A percentile compares a stretch with the other conserved stretches of the same genome.
Evolutionary conservation across 495 filamentous ascomycete genomes (phyloP).

Genomic region (Beverwykella pulmonaria): DNA sequence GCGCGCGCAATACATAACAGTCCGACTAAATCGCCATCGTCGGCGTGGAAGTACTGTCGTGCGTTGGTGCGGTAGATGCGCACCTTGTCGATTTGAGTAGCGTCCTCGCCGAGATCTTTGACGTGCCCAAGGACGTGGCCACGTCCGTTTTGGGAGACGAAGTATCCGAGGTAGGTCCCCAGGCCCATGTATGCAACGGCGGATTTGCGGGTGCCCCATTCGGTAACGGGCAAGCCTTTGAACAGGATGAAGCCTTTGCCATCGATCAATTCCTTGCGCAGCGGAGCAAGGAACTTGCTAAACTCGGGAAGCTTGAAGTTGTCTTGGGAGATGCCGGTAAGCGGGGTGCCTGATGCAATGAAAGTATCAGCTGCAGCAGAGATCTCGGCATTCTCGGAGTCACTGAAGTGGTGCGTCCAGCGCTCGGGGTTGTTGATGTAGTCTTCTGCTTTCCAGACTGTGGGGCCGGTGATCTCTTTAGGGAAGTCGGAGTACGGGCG

Average conservation of each 20-base stretch:
- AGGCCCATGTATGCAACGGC: slow-evolving; percentile 89
- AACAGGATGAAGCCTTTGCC: slow-evolving; percentile 91
- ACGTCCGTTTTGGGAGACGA: slow-evolving; percentile 79
- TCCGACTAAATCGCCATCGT: slow-evolving; percentile 81
- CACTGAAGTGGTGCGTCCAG: slow-evolving; percentile 74
- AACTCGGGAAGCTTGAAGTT: slow-evolving; percentile 71
- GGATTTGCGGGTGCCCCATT: slow-evolving; percentile 79
- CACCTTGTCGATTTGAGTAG: slow-evolving; percentile 76
- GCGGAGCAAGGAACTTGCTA: slow-evolving; percentile 53
- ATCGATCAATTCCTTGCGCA: slow-evolving; percentile 73
- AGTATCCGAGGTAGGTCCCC: slow-evolving; percentile 83
- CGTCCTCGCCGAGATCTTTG: slow-evolving; percentile 84
- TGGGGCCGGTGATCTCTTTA: slow-evolving; percentile 70
- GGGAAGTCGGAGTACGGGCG: slow-evolving; percentile 74
- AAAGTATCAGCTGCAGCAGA: slow-evolving; percentile 68
- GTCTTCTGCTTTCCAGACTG: slow-evolving; percentile 76
- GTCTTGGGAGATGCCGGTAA: slow-evolving; percentile 75
- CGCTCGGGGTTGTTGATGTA: slow-evolving; percentile 68
- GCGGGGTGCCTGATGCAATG: slow-evolving; percentile 59
- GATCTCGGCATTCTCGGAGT: slow-evolving; percentile 70
- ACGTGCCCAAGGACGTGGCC: slow-evolving; percentile 93
- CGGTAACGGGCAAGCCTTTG: slow-evolving; percentile 73
- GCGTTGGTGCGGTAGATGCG: slow-evolving; percentile 90
- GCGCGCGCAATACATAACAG: slow-evolving; percentile 80
- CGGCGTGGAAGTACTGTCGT: slow-evolving; percentile 80